Evolutionary conservation across 768 basidiomycete species (phyloP).

Genomic region (Serpula lacrymans): DNA sequence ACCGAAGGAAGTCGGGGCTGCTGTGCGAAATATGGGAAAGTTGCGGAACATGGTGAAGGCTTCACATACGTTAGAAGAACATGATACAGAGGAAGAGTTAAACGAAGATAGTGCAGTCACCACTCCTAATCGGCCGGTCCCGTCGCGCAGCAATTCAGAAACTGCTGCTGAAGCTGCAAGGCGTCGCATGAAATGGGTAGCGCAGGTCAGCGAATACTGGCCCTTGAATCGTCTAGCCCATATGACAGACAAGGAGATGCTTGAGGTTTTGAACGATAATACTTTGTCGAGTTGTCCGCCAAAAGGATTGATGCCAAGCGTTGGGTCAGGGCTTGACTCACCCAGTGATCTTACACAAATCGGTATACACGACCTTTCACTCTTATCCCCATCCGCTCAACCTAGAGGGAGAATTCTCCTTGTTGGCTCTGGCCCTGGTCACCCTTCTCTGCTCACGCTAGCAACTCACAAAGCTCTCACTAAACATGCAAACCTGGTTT

Average conservation of each 20-base stretch:
- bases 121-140: constrained; percentile 72
- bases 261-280: constrained; percentile 48
- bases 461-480: constrained; percentile 83
- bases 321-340: constrained; percentile 8
- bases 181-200: constrained; percentile 87
- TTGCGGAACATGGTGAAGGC: constrained; percentile 46
- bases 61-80: constrained; percentile 16
- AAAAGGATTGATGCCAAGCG: constrained; percentile 12
- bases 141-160: constrained; percentile 34
- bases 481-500: constrained; percentile 76
- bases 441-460: constrained; percentile 86
- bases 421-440: constrained; percentile 93
- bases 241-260: constrained; percentile 68
- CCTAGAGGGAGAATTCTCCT: constrained; percentile 79
- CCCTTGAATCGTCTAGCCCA: constrained; percentile 71
- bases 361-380: constrained; percentile 20
- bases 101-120: constrained; percentile 50
- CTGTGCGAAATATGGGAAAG: constrained; percentile 69
- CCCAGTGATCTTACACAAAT: constrained; percentile 31
- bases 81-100: constrained; percentile 38
- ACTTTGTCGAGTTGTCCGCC: constrained; percentile 12
- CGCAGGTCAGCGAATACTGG: constrained; percentile 97
- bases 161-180: constrained; percentile 45
- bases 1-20: constrained; percentile 67
- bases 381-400: constrained; percentile 16